phyloP scores from a whole-genome alignment of 495 filamentous ascomycete genomes.

The Hypoxylon lenormandii region DNA sequence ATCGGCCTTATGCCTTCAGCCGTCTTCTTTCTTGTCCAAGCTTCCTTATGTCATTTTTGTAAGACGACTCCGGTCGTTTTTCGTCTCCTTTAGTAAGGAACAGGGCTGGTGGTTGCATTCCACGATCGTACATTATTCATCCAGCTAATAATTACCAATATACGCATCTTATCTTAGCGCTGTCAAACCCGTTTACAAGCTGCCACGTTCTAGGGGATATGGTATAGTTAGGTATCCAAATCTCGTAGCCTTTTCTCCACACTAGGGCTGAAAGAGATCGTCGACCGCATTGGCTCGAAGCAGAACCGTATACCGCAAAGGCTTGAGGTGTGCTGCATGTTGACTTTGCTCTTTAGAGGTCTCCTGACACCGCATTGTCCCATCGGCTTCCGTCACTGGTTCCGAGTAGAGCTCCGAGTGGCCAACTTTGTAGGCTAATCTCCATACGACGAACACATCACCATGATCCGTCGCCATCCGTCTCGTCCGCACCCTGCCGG shows the following conservation, averaged over 20 bases:
- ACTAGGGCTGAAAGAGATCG: slow-evolving; percentile 42
- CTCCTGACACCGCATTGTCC: slow-evolving; percentile 30
- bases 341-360: slow-evolving; percentile 22
- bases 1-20: slow-evolving; percentile 9
- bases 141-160: slow-evolving; percentile 3
- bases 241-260: slow-evolving; percentile 35
- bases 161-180: slow-evolving; percentile 1
- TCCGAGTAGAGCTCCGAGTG: slow-evolving; percentile 37
- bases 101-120: background rate
- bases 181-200: slow-evolving; percentile 16
- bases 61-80: background rate
- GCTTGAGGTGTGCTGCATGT: slow-evolving; percentile 15
- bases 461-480: slow-evolving; percentile 42
- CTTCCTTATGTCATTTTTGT: slow-evolving; percentile 26
- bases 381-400: slow-evolving; percentile 33
- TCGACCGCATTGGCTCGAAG: slow-evolving; percentile 34
- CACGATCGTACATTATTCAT: background rate
- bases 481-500: slow-evolving; percentile 33
- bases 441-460: slow-evolving; percentile 46
- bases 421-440: slow-evolving; percentile 30
- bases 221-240: slow-evolving; percentile 2
- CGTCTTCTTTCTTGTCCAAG: slow-evolving; percentile 1
- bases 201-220: slow-evolving; percentile 34
- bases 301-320: slow-evolving; percentile 29
- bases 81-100: background rate